A percentile compares a stretch with the other conserved stretches of the same genome.
These are phyloP conservation scores for Chimonanthus praecox DNA, from an alignment of 164 flowering plant genomes.

Conservation along the genomic window DNA sequence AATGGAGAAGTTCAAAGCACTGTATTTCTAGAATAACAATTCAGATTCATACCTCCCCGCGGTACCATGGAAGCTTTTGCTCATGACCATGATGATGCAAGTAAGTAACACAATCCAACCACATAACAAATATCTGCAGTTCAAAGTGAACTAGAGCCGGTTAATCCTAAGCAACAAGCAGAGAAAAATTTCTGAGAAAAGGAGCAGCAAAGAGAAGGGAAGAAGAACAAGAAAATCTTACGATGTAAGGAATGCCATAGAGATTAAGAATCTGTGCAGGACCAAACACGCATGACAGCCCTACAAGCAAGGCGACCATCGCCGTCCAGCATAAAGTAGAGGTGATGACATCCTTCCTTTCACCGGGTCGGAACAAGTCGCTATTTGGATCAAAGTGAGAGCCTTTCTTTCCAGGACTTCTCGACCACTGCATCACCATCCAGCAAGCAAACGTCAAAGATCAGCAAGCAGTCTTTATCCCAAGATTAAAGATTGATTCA, in stretches of 20 bases:
- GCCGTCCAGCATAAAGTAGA: constrained; percentile 78
- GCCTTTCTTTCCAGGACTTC: constrained; percentile 95
- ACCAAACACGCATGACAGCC: constrained; percentile 52
- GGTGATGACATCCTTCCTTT: constrained; percentile 61
- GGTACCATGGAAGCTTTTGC: constrained; percentile 55
- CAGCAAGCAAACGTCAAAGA: not conserved
- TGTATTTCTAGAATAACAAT: not conserved
- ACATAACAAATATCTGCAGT: constrained; percentile 44
- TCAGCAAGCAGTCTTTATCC: not conserved
- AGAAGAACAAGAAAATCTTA: constrained; percentile 14
- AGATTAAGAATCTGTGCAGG: constrained; percentile 70
- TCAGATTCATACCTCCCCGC: constrained; percentile 36
- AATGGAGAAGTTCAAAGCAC: too few relatives aligned
- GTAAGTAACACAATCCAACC: constrained; percentile 58
- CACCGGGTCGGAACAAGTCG: constrained; percentile 64
- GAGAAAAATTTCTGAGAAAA: not conserved
- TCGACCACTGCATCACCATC: constrained; percentile 47
- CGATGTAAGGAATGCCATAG: constrained; percentile 84
- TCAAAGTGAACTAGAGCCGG: not conserved
- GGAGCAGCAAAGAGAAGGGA: not conserved
- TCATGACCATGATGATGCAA: constrained; percentile 59
- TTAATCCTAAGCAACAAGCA: not conserved
- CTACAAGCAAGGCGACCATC: constrained; percentile 66
- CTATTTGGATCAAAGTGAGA: constrained; percentile 85
- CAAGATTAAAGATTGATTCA: not conserved